These are phyloP conservation scores for Gynochthodes officinalis DNA, from an alignment of 257 asterid species.

Conservation along the genomic window DNA sequence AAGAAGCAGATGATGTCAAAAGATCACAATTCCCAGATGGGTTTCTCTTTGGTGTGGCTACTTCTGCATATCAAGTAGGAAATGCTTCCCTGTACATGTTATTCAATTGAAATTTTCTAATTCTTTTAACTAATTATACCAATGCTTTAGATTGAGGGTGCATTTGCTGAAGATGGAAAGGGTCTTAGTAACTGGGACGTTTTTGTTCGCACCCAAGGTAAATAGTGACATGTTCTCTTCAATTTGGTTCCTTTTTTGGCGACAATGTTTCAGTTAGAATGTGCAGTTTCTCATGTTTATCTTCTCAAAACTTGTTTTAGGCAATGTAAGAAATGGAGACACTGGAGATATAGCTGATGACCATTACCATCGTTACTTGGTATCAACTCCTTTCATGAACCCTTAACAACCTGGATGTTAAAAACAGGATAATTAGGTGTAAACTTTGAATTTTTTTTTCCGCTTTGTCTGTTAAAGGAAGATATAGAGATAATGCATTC, in stretches of 20 bases:
- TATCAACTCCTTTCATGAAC: constrained; percentile 9
- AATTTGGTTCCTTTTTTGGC: not conserved
- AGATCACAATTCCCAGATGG: constrained; percentile 57
- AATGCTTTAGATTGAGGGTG: constrained; percentile 65
- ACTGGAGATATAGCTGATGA: constrained; percentile 67
- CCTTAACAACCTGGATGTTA: no score
- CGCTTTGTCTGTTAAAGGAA: constrained; percentile 38
- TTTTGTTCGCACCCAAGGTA: constrained; percentile 47
- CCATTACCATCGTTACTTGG: constrained; percentile 80
- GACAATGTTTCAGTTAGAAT: not conserved
- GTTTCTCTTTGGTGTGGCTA: constrained; percentile 66
- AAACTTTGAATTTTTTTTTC: not conserved
- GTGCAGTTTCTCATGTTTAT: no score
- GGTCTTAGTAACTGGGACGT: constrained; percentile 70
- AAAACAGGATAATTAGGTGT: no score
- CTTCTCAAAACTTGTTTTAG: constrained; percentile 24
- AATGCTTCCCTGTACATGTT: not conserved
- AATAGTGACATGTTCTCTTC: not conserved
- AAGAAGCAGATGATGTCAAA: constrained; percentile 18
- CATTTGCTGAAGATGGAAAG: constrained; percentile 57
- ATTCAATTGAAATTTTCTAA: not conserved
- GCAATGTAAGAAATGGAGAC: constrained; percentile 47
- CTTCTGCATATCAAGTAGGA: constrained; percentile 66
- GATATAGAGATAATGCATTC: constrained; percentile 62
- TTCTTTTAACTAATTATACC: no score